Conservation (phyloP, 179 eudicot species). For the Heliamphora pulchella region DNA sequence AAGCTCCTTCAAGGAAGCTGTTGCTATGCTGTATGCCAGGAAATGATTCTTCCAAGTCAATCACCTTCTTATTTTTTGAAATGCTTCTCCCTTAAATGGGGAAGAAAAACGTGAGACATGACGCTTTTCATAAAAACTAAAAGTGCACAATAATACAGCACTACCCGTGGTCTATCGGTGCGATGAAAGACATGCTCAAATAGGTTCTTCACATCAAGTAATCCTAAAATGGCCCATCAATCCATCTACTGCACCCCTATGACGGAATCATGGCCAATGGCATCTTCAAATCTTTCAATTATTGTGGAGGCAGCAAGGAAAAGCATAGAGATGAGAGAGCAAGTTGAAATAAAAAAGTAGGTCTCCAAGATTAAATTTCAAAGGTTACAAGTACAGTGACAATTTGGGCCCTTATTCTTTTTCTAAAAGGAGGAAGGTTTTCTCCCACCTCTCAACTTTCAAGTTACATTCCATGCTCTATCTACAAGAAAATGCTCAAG, state of each 20-base stretch:
- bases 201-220: neutral
- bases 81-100: too few relatives aligned
- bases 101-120: neutral
- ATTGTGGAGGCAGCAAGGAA: neutral
- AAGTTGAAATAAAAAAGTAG: neutral
- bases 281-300: too few relatives aligned
- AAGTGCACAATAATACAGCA: neutral
- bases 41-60: neutral
- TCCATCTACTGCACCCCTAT: neutral
- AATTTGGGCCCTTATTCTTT: neutral
- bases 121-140: neutral
- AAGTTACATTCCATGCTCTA: neutral
- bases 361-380: neutral
- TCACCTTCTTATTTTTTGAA: too few relatives aligned
- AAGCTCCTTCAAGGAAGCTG: neutral
- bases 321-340: neutral
- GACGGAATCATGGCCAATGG: neutral
- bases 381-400: neutral
- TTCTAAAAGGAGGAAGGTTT: neutral
- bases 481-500: neutral
- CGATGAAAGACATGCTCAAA: neutral
- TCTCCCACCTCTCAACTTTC: neutral
- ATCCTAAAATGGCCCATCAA: constrained; percentile 1
- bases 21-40: neutral
- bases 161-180: neutral